Evolutionary conservation across 345 rosid genomes (phyloP), one percentile per base, ranked within the genome.

Genomic region (Camelina sativa): DNA sequence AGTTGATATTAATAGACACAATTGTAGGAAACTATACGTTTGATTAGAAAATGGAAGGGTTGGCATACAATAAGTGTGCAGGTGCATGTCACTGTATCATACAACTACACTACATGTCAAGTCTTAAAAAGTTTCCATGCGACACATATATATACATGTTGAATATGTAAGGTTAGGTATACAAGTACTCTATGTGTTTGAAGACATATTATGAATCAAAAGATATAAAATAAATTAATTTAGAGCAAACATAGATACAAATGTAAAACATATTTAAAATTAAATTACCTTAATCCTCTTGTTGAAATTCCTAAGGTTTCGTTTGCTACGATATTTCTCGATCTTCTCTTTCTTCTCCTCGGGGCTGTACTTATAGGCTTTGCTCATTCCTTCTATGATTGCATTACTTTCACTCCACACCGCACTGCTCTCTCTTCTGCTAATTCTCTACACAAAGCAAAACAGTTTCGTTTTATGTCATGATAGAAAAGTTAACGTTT

Each of bases 261-360:
- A 37, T 15, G 30, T 69, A 25, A 0, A 38, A 22, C 25, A 50
- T 8, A 1, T 50, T 1, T 17, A 54, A 17, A 11, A 28, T 4
- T 28, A 34, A 34, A 46, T 48, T 55, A 91, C 99, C 99, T 95
- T 92, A 73, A 95, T 95, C 66, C 91, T 95, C 87, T 90, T 95
- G 88, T 83, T 92, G 96, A 95, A 95, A 70, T 95, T 92, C 74
- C 99, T 83, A 59, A 82, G 90, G 55, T 79, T 85, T 81, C 92
- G 90, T 82, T 95, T 95, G 87, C 71, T 86, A 79, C 85, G 84
- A 67, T 95, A 95, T 76, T 96, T 86, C 65, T 92, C 89, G 77
- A 95, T 95, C 57, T 86, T 85, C 67, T 95, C 90, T 72, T 89
- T 89, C 86, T 90, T 95, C 87, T 95, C 97, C 71, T 87, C 90